phyloP scores from a whole-genome alignment of 2,329 filamentous ascomycete species.

The Nectriaceae sp. region DNA sequence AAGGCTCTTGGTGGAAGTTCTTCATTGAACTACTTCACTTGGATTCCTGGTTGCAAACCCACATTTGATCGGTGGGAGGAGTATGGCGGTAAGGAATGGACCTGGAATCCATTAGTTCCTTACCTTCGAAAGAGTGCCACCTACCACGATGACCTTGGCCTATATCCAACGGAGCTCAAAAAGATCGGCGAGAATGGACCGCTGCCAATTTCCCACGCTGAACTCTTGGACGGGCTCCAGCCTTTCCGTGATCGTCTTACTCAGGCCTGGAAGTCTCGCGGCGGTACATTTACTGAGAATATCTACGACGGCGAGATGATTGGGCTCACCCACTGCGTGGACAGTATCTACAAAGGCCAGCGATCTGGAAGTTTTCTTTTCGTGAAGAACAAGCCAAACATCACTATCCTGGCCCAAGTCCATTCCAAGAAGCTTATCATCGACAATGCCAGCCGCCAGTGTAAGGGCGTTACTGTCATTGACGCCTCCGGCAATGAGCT shows the following conservation, averaged over 20 bases:
- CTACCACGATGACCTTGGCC: background rate
- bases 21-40: slow-evolving; percentile 64
- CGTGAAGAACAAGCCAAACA: slow-evolving; percentile 54
- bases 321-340: background rate
- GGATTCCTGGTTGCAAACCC: slow-evolving; percentile 58
- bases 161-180: background rate
- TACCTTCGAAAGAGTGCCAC: background rate
- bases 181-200: background rate
- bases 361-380: slow-evolving; percentile 54
- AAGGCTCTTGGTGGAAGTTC: slow-evolving; percentile 61
- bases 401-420: slow-evolving; percentile 50
- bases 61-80: slow-evolving; percentile 72
- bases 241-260: background rate
- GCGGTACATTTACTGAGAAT: background rate
- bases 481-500: slow-evolving; percentile 38
- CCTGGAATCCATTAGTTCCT: slow-evolving; percentile 29
- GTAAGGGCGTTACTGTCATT: slow-evolving; percentile 50
- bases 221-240: background rate
- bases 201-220: background rate
- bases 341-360: background rate
- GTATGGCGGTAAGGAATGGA: slow-evolving; percentile 69
- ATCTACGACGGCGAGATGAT: background rate
- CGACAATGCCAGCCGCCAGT: slow-evolving; percentile 40
- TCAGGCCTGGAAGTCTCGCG: background rate
- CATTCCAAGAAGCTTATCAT: slow-evolving; percentile 57